phyloP scores from a whole-genome alignment of 805 yeast genomes.

The Ogataea nitratoaversa region DNA sequence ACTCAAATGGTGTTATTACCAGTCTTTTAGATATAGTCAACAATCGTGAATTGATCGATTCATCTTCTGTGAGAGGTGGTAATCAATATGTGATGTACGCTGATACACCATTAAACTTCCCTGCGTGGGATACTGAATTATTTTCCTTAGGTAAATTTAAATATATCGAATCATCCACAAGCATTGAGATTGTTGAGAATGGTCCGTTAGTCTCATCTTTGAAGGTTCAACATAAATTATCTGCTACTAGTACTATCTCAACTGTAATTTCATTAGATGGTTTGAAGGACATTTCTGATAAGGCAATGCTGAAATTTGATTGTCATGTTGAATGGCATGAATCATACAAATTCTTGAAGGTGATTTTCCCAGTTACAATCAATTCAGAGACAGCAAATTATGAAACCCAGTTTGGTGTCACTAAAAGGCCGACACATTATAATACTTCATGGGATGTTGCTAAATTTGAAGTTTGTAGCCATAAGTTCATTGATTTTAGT shows the following conservation, averaged over 20 bases:
- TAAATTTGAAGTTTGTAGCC: conserved; percentile 92
- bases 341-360: conserved; percentile 82
- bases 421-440: conserved; percentile 89
- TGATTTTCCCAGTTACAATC: conserved; percentile 88
- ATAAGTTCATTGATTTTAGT: conserved; percentile 88
- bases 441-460: conserved; percentile 97
- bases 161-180: conserved; percentile 40
- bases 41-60: conserved; percentile 64
- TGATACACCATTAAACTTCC: conserved; percentile 87
- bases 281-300: conserved; percentile 30
- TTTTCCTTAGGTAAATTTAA: conserved; percentile 73
- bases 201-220: conserved; percentile 64
- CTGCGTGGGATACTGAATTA: conserved; percentile 97
- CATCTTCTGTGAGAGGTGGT: conserved; percentile 54
- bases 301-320: conserved; percentile 45
- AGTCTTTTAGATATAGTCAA: conserved; percentile 58
- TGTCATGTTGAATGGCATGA: conserved; percentile 83
- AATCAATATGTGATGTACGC: conserved; percentile 80
- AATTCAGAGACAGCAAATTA: conserved; percentile 74
- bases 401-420: conserved; percentile 92
- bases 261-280: conserved; percentile 72
- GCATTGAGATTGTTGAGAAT: conserved; percentile 37
- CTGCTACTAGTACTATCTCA: conserved; percentile 52
- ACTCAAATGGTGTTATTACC: conserved; percentile 49
- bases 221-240: conserved; percentile 56